These are phyloP conservation scores for Croton laevigatus DNA, from an alignment of 441 rosid species.

Conservation along the genomic window DNA sequence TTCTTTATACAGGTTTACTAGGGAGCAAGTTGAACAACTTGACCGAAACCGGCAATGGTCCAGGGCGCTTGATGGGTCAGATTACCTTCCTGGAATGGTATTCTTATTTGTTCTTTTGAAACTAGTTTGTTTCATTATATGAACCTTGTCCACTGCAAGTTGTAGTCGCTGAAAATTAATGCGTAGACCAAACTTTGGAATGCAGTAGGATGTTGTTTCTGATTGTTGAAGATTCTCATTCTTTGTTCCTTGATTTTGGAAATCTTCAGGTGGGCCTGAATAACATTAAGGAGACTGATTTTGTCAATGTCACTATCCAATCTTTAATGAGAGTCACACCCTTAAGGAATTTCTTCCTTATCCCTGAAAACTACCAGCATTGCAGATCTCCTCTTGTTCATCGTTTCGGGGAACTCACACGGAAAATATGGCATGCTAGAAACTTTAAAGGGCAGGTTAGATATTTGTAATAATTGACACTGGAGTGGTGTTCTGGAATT, in stretches of 20 bases:
- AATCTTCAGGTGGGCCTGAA: slow-evolving; percentile 82
- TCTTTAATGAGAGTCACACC: slow-evolving; percentile 97
- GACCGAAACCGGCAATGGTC: slow-evolving; percentile 91
- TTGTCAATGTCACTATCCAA: slow-evolving; percentile 95
- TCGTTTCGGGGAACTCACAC: slow-evolving; percentile 89
- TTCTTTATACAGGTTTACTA: slow-evolving; percentile 57
- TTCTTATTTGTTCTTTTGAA: not conserved
- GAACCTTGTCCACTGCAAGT: too few relatives aligned
- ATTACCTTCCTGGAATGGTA: slow-evolving; percentile 99
- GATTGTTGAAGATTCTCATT: slow-evolving; percentile 11
- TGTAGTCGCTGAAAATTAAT: not conserved
- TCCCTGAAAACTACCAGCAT: slow-evolving; percentile 85
- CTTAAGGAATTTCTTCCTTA: slow-evolving; percentile 84
- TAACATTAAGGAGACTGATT: slow-evolving; percentile 93
- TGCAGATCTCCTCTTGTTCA: slow-evolving; percentile 87
- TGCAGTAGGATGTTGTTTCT: not conserved
- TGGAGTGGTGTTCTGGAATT: slow-evolving; percentile 16
- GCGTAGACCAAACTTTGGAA: not conserved
- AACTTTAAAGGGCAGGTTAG: slow-evolving; percentile 98
- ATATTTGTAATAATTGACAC: slow-evolving; percentile 3
- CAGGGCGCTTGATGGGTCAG: slow-evolving; percentile 97
- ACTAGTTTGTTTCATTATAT: not conserved
- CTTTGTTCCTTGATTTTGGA: slow-evolving; percentile 12
- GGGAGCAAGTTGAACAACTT: slow-evolving; percentile 76
- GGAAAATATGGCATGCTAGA: slow-evolving; percentile 94